Evolutionary conservation across 169 alveolate species (phyloP), one percentile per base, ranked within the genome.

Genomic region (Sarcocystis neurona): DNA sequence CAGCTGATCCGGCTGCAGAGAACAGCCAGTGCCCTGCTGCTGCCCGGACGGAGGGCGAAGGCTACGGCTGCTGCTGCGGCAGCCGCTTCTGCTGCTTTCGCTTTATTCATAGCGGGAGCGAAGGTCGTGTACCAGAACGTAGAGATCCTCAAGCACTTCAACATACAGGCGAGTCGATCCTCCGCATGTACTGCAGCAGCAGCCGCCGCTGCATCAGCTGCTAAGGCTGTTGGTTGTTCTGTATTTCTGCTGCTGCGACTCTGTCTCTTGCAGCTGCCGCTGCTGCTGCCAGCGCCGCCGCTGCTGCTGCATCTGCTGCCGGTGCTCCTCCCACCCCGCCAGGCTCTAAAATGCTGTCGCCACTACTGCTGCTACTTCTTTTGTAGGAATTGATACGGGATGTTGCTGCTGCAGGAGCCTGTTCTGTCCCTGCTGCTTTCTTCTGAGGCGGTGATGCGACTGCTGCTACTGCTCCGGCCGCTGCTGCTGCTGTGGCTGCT

Each of bases 291-390:
- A 37, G 12, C 30, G 75, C 75, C 30, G 75, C 75, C 30, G 39
- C 75, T 27, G 15, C 39, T 63, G 75, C 75, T 63, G 75, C 75
- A 23, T n/a, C 75, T 63, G 75, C 75, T 63, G 75, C 75, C 30
- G 75, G 41, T 63, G 39, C 32, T 10, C 10, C 39, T 27, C 37
- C 8, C 37, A 63, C 30, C 30, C 39, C 30, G 75, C 75, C 30
- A 37, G 41, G 15, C 41, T 27, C 30, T 6, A 6, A 5, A 37
- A n/a, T 27, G 39, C 75, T 27, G 15, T 12, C 30, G 75, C 32
- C 30, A 37, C 75, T 63, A 37, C 75, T 63, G 75, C 75, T 63
- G 75, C 75, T 63, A 27, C 37, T 63, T n/a, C 75, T 63, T 27
- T 27, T 27, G 15, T 12, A 23, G 32, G 39, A 23, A 37, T 27